A percentile compares a stretch with the other conserved stretches of the same genome.
Conservation (phyloP, 768 basidiomycete species). For the Rhodosporidiobolus odoratus region DNA sequence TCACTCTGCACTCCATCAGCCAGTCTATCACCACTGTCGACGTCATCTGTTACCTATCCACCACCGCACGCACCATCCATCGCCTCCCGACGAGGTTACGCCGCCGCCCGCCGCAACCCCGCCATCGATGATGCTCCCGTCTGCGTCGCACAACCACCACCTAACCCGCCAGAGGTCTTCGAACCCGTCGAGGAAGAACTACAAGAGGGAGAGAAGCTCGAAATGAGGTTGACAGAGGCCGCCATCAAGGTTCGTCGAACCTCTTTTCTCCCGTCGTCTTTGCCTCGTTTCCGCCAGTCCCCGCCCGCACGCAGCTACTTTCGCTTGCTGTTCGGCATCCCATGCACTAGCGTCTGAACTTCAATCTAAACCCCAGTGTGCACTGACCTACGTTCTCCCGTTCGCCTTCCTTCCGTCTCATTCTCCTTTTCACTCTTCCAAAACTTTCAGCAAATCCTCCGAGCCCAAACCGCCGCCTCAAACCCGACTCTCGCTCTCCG, state of each 20-base stretch:
- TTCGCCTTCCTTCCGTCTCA: too few relatives aligned
- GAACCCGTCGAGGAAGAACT: slow-evolving; percentile 21
- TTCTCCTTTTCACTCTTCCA: background rate
- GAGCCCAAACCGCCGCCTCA: background rate
- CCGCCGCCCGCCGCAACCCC: too few relatives aligned
- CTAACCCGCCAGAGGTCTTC: slow-evolving; percentile 11
- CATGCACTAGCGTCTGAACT: too few relatives aligned
- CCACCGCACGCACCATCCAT: background rate
- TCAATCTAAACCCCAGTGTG: too few relatives aligned
- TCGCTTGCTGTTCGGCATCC: too few relatives aligned
- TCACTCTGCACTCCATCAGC: too few relatives aligned
- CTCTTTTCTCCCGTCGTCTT: background rate
- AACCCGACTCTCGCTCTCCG: slow-evolving; percentile 64
- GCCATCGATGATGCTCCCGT: background rate
- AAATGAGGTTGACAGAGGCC: slow-evolving; percentile 5
- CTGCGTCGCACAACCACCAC: slow-evolving; percentile 6
- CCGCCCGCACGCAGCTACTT: background rate
- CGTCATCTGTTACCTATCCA: too few relatives aligned
- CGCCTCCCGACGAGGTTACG: background rate
- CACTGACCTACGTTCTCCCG: background rate
- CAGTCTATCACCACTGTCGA: too few relatives aligned
- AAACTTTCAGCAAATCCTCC: slow-evolving; percentile 16
- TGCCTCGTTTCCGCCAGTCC: too few relatives aligned
- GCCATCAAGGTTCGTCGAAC: slow-evolving; percentile 15
- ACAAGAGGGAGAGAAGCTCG: background rate